These are phyloP conservation scores for Pythium aquatile DNA, from an alignment of 352 stramenopile species.

Conservation along the genomic window DNA sequence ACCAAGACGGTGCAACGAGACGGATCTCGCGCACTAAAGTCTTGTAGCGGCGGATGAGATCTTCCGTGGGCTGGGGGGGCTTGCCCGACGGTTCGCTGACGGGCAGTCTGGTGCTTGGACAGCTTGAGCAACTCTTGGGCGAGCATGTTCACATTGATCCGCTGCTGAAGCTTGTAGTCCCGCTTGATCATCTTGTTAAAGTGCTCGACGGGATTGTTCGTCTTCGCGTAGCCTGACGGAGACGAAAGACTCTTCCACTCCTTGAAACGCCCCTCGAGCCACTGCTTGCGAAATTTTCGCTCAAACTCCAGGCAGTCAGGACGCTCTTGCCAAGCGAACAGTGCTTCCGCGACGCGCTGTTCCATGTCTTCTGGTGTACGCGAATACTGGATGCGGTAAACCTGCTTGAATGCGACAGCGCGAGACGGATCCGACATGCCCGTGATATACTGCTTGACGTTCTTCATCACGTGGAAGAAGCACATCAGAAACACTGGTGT, in stretches of 20 bases:
- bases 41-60: background rate
- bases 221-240: slow-evolving; percentile 3
- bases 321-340: background rate
- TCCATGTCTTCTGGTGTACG: background rate
- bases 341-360: background rate
- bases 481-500: slow-evolving; percentile 3
- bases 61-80: background rate
- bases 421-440: background rate
- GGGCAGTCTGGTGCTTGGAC: background rate
- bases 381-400: background rate
- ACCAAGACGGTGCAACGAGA: background rate
- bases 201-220: slow-evolving; percentile 11
- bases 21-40: background rate
- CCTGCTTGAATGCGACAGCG: background rate
- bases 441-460: slow-evolving; percentile 1
- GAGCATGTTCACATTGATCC: slow-evolving; percentile 2
- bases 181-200: slow-evolving; percentile 11
- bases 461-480: slow-evolving; percentile 16
- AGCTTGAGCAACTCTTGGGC: slow-evolving; percentile 6
- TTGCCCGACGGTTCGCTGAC: background rate
- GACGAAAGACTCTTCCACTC: background rate
- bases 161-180: slow-evolving; percentile 1
- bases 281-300: background rate
- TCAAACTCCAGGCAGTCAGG: background rate
- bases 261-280: background rate